phyloP scores from a whole-genome alignment of 2,329 filamentous ascomycete species.

The Clonostachys rosea region DNA sequence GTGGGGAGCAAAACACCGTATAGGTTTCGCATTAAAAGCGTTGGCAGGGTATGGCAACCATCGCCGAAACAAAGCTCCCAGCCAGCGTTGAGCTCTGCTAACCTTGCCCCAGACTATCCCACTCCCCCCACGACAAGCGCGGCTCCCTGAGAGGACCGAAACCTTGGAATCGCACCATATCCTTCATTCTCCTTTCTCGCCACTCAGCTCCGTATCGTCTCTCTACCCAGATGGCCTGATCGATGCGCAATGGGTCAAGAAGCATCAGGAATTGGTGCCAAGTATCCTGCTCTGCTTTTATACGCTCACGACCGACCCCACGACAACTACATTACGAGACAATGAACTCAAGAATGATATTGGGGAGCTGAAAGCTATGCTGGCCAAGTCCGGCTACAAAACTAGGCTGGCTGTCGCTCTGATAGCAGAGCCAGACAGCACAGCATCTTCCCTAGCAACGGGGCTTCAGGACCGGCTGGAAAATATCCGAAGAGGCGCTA shows the following conservation, averaged over 20 bases:
- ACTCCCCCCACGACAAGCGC: slow-evolving; percentile 53
- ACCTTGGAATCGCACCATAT: slow-evolving; percentile 41
- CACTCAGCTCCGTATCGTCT: slow-evolving; percentile 75
- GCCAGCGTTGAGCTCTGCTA: slow-evolving; percentile 12
- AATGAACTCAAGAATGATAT: slow-evolving; percentile 87
- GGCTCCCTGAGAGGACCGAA: slow-evolving; percentile 45
- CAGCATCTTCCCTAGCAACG: slow-evolving; percentile 51
- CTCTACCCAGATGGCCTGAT: slow-evolving; percentile 89
- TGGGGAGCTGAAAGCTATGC: slow-evolving; percentile 65
- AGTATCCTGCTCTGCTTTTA: slow-evolving; percentile 81
- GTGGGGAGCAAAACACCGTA: slow-evolving; percentile 46
- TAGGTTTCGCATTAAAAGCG: slow-evolving; percentile 65
- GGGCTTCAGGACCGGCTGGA: slow-evolving; percentile 66
- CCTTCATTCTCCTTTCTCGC: slow-evolving; percentile 90
- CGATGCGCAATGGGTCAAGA: slow-evolving; percentile 76
- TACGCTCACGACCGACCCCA: slow-evolving; percentile 65
- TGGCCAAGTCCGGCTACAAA: slow-evolving; percentile 69
- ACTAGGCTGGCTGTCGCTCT: slow-evolving; percentile 69
- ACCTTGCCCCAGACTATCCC: slow-evolving; percentile 39
- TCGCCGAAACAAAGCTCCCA: not conserved
- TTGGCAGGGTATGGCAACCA: slow-evolving; percentile 68
- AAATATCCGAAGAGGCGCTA: slow-evolving; percentile 73
- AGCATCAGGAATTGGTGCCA: slow-evolving; percentile 82
- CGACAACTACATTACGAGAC: slow-evolving; percentile 74
- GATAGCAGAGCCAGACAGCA: slow-evolving; percentile 19